phyloP scores from a whole-genome alignment of 2,329 filamentous ascomycete species.

The Sphaerostilbella broomeana region DNA sequence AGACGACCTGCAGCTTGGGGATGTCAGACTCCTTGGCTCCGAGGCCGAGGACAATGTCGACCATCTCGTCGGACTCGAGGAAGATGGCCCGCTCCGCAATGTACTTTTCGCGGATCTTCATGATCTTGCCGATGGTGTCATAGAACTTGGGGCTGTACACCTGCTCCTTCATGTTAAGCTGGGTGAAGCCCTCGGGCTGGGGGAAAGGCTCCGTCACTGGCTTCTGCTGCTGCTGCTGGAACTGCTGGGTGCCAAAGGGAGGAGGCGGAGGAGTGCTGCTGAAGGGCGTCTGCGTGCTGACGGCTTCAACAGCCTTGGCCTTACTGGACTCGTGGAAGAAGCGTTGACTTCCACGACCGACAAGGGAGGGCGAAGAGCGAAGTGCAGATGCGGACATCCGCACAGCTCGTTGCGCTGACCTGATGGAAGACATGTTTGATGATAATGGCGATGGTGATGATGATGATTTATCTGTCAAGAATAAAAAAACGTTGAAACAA shows the following conservation, averaged over 20 bases:
- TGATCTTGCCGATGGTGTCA: conserved; percentile 20
- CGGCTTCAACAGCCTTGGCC: conserved; percentile 18
- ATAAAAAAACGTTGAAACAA: background rate
- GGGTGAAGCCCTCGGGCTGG: conserved; percentile 7
- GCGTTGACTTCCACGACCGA: conserved; percentile 15
- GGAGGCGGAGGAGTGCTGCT: conserved; percentile 10
- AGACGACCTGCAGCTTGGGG: conserved; percentile 16
- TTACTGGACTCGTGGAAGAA: conserved; percentile 18
- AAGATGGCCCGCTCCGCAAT: conserved; percentile 21
- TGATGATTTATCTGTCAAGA: conserved; percentile 5
- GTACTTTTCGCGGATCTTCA: conserved; percentile 20
- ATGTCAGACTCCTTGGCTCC: conserved; percentile 23
- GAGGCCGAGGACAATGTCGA: conserved; percentile 19
- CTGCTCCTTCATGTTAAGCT: conserved; percentile 20
- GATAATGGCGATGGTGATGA: too few species aligned
- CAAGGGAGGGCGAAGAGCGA: conserved; percentile 2
- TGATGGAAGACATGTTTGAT: conserved; percentile 15
- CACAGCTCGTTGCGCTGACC: conserved; percentile 13
- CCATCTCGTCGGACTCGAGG: conserved; percentile 21
- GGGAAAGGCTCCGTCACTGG: conserved; percentile 5
- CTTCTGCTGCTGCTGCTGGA: conserved; percentile 1
- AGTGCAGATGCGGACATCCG: conserved; percentile 15
- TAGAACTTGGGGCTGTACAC: conserved; percentile 20
- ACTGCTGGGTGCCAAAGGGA: background rate
- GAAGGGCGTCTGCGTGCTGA: conserved; percentile 12